phyloP scores from a whole-genome alignment of 1,139 yeast species.

The Magnusiomyces tetraspermus region DNA sequence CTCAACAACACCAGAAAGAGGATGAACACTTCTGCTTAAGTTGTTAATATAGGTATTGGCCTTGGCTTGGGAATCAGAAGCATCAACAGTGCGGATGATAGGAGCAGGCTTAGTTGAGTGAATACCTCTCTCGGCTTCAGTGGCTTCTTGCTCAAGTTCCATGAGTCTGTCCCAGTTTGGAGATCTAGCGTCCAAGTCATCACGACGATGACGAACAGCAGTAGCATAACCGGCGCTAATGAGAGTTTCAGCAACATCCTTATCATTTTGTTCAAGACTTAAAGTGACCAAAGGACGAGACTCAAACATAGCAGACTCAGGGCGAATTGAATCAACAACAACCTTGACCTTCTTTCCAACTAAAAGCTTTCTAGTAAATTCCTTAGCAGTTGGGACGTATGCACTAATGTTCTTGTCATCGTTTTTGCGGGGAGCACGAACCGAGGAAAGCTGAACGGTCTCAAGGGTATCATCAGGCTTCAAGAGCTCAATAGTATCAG shows the following conservation, averaged over 20 bases:
- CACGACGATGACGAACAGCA: slow-evolving; percentile 71
- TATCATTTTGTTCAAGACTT: slow-evolving; percentile 40
- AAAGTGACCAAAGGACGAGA: slow-evolving; percentile 58
- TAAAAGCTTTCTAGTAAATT: slow-evolving; percentile 55
- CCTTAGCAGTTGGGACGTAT: slow-evolving; percentile 57
- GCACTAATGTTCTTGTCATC: slow-evolving; percentile 48
- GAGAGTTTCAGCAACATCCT: slow-evolving; percentile 48
- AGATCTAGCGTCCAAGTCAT: slow-evolving; percentile 52
- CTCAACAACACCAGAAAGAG: slow-evolving; percentile 59
- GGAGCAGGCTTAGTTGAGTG: slow-evolving; percentile 50
- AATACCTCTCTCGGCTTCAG: slow-evolving; percentile 50
- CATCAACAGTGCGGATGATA: slow-evolving; percentile 61
- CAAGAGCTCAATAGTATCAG: slow-evolving; percentile 54
- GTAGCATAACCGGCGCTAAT: slow-evolving; percentile 63
- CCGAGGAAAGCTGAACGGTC: slow-evolving; percentile 64
- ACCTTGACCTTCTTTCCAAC: slow-evolving; percentile 63
- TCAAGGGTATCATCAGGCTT: slow-evolving; percentile 38
- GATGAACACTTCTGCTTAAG: slow-evolving; percentile 53
- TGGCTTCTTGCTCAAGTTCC: slow-evolving; percentile 59
- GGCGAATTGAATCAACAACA: slow-evolving; percentile 56
- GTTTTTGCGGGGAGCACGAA: slow-evolving; percentile 60
- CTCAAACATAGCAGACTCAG: slow-evolving; percentile 54
- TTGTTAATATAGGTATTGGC: slow-evolving; percentile 69
- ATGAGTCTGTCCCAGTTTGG: slow-evolving; percentile 68
- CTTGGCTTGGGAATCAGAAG: slow-evolving; percentile 62